These are phyloP conservation scores for Quercus tomentella DNA, from an alignment of 331 rosid genomes.

Conservation along the genomic window DNA sequence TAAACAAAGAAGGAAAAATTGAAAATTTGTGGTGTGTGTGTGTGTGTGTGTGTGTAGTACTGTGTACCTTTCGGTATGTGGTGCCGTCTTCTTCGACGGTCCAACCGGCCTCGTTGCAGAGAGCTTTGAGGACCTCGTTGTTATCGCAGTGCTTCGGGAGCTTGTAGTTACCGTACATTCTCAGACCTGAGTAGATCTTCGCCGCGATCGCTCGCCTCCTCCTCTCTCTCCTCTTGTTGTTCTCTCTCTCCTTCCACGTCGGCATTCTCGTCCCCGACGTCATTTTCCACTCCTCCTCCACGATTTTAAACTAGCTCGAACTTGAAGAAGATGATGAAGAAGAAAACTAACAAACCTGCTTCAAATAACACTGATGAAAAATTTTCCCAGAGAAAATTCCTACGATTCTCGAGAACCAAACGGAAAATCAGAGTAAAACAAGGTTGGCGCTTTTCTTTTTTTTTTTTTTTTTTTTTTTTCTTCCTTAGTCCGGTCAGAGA, in stretches of 20 bases:
- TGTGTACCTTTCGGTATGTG: constrained; percentile 85
- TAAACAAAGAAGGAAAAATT: too few species aligned
- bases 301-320: background rate
- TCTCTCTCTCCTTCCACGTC: constrained; percentile 98
- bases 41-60: too few species aligned
- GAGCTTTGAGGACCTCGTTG: constrained; percentile 96
- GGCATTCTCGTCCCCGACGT: constrained; percentile 92
- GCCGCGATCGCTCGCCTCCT: constrained; percentile 96
- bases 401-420: background rate
- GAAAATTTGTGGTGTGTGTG: background rate
- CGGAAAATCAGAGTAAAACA: background rate
- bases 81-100: constrained; percentile 97
- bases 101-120: constrained; percentile 96
- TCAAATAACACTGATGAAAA: background rate
- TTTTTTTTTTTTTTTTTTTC: too few species aligned
- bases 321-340: too few species aligned
- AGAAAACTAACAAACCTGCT: too few species aligned
- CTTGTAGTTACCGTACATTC: constrained; percentile 87
- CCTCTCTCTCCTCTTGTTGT: constrained; percentile 92
- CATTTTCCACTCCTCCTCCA: constrained; percentile 31
- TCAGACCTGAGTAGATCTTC: constrained; percentile 83
- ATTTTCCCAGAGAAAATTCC: background rate
- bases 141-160: constrained; percentile 98
- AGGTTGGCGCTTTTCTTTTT: background rate
- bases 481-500: background rate